Percentiles rank a stretch among this genome's conserved stretches.
These are phyloP conservation scores for Puccinellia tenuiflora DNA, from an alignment of 176 grass and related monocot genomes.

Conservation along the genomic window DNA sequence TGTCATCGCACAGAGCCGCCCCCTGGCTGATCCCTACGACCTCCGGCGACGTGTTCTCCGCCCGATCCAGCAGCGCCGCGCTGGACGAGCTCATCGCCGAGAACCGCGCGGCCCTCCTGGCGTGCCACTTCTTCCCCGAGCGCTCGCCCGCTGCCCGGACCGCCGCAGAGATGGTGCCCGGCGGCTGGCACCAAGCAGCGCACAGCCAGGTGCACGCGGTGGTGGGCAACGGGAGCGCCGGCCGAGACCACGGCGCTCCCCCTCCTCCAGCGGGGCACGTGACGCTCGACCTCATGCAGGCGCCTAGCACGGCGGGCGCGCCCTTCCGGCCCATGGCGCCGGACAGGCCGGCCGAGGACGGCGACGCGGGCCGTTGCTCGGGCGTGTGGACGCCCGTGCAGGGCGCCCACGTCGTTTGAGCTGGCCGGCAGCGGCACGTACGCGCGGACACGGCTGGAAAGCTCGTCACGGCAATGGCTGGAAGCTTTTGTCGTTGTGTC, in stretches of 20 bases:
- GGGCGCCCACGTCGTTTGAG: constrained; percentile 46
- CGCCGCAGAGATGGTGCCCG: background rate
- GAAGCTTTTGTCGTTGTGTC: background rate
- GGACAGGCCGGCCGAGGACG: background rate
- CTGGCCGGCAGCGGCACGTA: background rate
- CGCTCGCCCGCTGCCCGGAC: background rate
- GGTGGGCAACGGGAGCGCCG: background rate
- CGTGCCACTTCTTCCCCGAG: constrained; percentile 51
- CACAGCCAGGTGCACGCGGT: background rate
- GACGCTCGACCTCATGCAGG: constrained; percentile 88
- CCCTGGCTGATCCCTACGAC: constrained; percentile 40
- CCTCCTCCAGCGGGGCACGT: constrained; percentile 35
- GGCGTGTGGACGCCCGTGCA: constrained; percentile 54
- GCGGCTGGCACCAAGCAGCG: background rate
- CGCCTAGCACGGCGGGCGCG: background rate
- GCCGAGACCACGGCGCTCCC: background rate
- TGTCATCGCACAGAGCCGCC: constrained; percentile 54
- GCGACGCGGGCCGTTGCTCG: constrained; percentile 43
- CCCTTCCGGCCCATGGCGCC: constrained; percentile 24
- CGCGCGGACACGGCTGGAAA: background rate
- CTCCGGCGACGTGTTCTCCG: constrained; percentile 30
- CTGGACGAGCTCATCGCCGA: constrained; percentile 81
- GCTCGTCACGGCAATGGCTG: background rate
- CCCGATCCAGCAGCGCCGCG: constrained; percentile 60
- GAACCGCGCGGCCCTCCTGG: constrained; percentile 68